Evolutionary conservation across 1,284 basidiomycete genomes (phyloP), one percentile per base, ranked within the genome.

Genomic region (Rhodotorula sp.): DNA sequence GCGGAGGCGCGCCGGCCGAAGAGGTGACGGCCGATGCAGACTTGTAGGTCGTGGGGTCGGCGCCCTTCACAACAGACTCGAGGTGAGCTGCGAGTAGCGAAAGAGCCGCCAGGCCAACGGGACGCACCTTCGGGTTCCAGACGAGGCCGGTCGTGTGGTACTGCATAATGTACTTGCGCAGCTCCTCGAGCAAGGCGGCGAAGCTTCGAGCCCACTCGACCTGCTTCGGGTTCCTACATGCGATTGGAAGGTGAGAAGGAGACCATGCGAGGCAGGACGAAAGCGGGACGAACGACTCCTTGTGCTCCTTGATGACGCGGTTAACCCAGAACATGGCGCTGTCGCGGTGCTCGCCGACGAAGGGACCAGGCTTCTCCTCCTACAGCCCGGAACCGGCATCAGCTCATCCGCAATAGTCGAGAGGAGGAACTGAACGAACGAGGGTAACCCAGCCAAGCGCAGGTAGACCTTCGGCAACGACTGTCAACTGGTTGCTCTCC

Each of bases 381-480:
- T 94, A 4, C n/a, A 22, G 30, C 10, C 2, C 2, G 39, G 6
- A 10, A 9, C 13, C 10, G n/a, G 1, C 20, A 47, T 15, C 47
- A 17, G 34, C 32, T 2, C 2, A 11, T 39, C 34, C 46, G 22
- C n/a, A 20, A 4, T 10, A 32, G 8, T 20, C 30, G 9, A 19
- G 17, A 19, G 27, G 8, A 27, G 17, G 30, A n/a, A 22, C 39
- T 36, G 13, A 47, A 78, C 82, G 80, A 77, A 93, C 92, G 64
- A 89, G 84, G 58, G 89, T 86, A 56, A 99, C 88, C 95, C 95
- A 99, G n/a, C 89, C 94, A 63, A 92, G 87, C n/a, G 86, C 88
- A 15, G 89, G 85, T 1, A 88, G 89, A 20, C 91, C 92, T 78
- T 96, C 94, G 20, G 88, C 87, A 47, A 98, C 83, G 47, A 89